Evolutionary conservation across 495 filamentous ascomycete genomes (phyloP), one percentile per base, ranked within the genome.

Genomic region (Zalerion maritima): DNA sequence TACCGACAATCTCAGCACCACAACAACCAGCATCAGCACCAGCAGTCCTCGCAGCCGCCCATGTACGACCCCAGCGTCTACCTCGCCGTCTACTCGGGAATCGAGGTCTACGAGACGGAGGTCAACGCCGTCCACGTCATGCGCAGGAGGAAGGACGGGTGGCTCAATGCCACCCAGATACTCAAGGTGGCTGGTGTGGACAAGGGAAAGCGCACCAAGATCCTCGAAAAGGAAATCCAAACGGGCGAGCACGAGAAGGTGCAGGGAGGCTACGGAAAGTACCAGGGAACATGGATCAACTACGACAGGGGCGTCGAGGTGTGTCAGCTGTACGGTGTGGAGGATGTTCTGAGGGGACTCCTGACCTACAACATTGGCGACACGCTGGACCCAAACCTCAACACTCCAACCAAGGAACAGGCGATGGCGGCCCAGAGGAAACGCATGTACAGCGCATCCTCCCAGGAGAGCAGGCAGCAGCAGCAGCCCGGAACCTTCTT

Each of bases 351-450:
- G 24, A 64, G 74, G 23, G 84, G 83, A 17, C 67, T 97, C 13
- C 60, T 97, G 18, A 84, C 81, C 26, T 89, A 94, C 49, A 83
- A 92, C 51, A 78, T 86, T 62, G 74, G 67, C 32, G 58, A 76
- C 27, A n/a, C n/a, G n/a, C n/a, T n/a, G n/a, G n/a, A n/a, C n/a
- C n/a, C n/a, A n/a, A 66, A 69, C 35, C 64, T 85, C 28, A 75
- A 92, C 32, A 97, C 89, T 3, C 89, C 89, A 0, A 97, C 89
- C n/a, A 97, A 97, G 51, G 89, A 97, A 55, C 89, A 97, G 54
- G 89, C 89, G 30, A 92, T 94, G 89, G 91, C 89, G 16, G 91
- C 91, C 9, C 84, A 93, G 49, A 64, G 89, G 34, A 96, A 97
- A 47, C 70, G 86, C 33, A 69, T 84, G 61, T 81, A 94, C 44